A percentile compares a stretch with the other conserved stretches of the same genome.
phyloP scores from a whole-genome alignment of 495 filamentous ascomycete genomes.

The Neurospora sp. region DNA sequence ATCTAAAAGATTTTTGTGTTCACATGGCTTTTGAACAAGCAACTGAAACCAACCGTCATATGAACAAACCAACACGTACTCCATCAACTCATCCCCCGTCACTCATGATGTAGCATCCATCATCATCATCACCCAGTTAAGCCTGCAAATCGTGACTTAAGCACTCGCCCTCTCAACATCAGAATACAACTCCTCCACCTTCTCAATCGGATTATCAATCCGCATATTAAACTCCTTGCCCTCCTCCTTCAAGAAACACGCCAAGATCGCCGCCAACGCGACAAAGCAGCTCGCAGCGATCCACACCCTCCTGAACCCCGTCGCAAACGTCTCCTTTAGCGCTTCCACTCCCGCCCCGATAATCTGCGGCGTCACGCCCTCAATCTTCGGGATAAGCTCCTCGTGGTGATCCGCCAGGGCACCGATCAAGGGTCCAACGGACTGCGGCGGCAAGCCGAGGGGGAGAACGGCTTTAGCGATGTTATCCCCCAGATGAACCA shows the following conservation, averaged over 20 bases:
- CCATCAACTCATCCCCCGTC: too few species aligned
- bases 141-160: background rate
- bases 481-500: slow-evolving; percentile 13
- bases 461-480: slow-evolving; percentile 16
- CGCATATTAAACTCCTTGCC: slow-evolving; percentile 15
- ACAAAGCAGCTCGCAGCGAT: slow-evolving; percentile 18
- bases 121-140: too few species aligned
- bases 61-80: too few species aligned
- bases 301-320: slow-evolving; percentile 20
- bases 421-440: slow-evolving; percentile 11
- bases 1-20: too few species aligned
- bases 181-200: slow-evolving; percentile 13
- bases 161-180: background rate
- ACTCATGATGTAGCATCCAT: too few species aligned
- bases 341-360: slow-evolving; percentile 13
- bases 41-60: too few species aligned
- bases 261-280: slow-evolving; percentile 12
- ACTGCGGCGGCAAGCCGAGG: slow-evolving; percentile 10
- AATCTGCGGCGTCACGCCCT: slow-evolving; percentile 17
- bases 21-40: too few species aligned
- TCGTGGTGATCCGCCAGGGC: slow-evolving; percentile 9
- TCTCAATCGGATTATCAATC: slow-evolving; percentile 16
- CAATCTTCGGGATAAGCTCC: slow-evolving; percentile 9
- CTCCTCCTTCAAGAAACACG: slow-evolving; percentile 8
- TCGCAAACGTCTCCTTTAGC: slow-evolving; percentile 13